A percentile compares a stretch with the other conserved stretches of the same genome.
Evolutionary conservation across 352 stramenopile species (phyloP).

Genomic region (Pythium oligandrum): DNA sequence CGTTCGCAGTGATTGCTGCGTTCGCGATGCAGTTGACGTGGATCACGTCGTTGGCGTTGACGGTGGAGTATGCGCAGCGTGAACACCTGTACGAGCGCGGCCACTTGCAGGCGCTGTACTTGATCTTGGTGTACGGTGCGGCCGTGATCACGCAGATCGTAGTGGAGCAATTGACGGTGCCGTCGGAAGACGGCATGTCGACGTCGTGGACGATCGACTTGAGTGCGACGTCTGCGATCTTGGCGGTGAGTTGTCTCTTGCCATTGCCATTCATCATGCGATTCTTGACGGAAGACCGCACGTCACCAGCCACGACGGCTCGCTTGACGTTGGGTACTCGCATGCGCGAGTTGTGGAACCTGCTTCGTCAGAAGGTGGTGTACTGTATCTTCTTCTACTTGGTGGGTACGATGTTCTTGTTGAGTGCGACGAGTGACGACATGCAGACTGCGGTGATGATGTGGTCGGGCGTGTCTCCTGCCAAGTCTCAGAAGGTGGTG

Average conservation of each 20-base stretch:
- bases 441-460: slow-evolving; percentile 8
- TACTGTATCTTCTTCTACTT: slow-evolving; percentile 18
- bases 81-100: slow-evolving; percentile 42
- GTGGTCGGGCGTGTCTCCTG: slow-evolving; percentile 14
- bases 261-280: slow-evolving; percentile 28
- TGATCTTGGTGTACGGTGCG: slow-evolving; percentile 37
- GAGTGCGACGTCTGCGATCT: slow-evolving; percentile 12
- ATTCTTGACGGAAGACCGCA: slow-evolving; percentile 29
- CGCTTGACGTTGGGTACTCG: background rate
- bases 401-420: slow-evolving; percentile 9
- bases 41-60: slow-evolving; percentile 33
- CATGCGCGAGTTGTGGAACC: slow-evolving; percentile 11
- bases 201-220: slow-evolving; percentile 24
- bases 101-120: slow-evolving; percentile 34
- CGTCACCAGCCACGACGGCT: no score
- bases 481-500: slow-evolving; percentile 3
- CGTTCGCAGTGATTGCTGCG: slow-evolving; percentile 17
- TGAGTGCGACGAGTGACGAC: slow-evolving; percentile 18
- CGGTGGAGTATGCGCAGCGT: slow-evolving; percentile 48
- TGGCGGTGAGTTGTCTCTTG: slow-evolving; percentile 15
- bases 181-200: slow-evolving; percentile 12
- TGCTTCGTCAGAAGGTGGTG: slow-evolving; percentile 20
- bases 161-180: slow-evolving; percentile 25
- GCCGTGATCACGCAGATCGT: slow-evolving; percentile 20
- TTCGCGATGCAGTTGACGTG: slow-evolving; percentile 36